Conservation (phyloP, 2,329 filamentous ascomycete species). For the Colletotrichum sp. region DNA sequence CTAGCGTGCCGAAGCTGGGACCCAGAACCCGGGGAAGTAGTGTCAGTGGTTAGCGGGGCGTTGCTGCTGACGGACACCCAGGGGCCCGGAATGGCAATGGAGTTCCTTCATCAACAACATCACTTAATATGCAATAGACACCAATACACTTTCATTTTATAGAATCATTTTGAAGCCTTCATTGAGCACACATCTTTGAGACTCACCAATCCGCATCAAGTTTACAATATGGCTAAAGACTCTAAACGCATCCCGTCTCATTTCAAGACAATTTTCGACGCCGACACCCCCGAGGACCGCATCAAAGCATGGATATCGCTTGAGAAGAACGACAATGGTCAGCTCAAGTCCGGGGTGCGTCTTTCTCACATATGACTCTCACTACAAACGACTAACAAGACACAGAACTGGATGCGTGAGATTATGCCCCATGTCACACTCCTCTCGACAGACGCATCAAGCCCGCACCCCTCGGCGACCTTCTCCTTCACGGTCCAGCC, state of each 20-base stretch:
- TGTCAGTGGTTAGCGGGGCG: background rate
- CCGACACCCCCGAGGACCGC: constrained; percentile 27
- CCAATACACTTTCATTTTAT: background rate
- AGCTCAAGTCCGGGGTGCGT: constrained; percentile 35
- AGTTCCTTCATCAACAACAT: background rate
- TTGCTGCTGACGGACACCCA: background rate
- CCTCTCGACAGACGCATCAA: constrained; percentile 35
- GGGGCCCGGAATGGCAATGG: background rate
- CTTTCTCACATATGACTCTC: background rate
- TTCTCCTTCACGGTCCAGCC: constrained; percentile 56
- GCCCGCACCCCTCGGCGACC: constrained; percentile 42
- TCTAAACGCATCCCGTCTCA: constrained; percentile 77
- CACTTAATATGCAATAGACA: background rate
- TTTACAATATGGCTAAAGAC: constrained; percentile 74
- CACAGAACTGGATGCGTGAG: constrained; percentile 49
- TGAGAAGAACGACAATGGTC: constrained; percentile 29
- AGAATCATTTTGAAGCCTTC: background rate
- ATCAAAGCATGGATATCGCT: constrained; percentile 36
- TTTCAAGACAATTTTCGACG: constrained; percentile 17
- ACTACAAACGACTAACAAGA: background rate
- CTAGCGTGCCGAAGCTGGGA: constrained; percentile 15
- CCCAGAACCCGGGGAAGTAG: constrained; percentile 13
- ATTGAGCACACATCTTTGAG: background rate
- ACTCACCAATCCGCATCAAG: background rate
- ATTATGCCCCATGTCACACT: constrained; percentile 48